Evolutionary conservation across 1,284 basidiomycete species (phyloP).

Genomic region (Cryptococcus floricola): DNA sequence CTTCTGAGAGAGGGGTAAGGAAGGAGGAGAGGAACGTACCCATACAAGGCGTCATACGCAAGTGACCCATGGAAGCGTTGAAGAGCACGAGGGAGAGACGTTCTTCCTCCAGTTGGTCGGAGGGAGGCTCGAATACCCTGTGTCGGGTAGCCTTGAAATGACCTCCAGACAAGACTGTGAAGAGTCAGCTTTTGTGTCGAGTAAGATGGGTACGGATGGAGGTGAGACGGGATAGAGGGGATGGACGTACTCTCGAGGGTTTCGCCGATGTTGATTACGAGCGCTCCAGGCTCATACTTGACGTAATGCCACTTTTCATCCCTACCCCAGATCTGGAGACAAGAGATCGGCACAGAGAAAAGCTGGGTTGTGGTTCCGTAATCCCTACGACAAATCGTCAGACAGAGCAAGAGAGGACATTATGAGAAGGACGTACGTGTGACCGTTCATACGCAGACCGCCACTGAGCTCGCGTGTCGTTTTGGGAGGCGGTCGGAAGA

Average conservation of each 20-base stretch:
- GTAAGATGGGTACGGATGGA: no score
- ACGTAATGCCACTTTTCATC: constrained; percentile 49
- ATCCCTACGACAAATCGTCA: constrained; percentile 46
- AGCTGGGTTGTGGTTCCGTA: constrained; percentile 48
- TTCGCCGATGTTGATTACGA: constrained; percentile 34
- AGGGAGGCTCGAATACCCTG: constrained; percentile 42
- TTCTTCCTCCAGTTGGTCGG: constrained; percentile 41
- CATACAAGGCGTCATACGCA: constrained; percentile 22
- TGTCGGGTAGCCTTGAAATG: constrained; percentile 44
- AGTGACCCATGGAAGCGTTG: constrained; percentile 46
- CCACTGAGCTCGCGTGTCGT: not conserved
- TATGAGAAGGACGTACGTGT: not conserved
- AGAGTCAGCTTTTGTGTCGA: not conserved
- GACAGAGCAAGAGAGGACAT: not conserved
- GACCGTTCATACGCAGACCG: constrained; percentile 24
- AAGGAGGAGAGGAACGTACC: constrained; percentile 1
- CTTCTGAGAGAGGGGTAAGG: not conserved
- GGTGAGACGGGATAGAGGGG: no score
- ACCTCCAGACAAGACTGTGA: constrained; percentile 11
- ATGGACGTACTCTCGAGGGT: constrained; percentile 23
- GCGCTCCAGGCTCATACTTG: constrained; percentile 35
- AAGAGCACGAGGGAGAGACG: constrained; percentile 48
- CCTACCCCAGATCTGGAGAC: constrained; percentile 47
- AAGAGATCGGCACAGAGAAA: constrained; percentile 49
- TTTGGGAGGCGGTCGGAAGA: constrained; percentile 2